Conservation (phyloP, 805 yeast genomes). For the Cyberlindnera suaveolens region DNA sequence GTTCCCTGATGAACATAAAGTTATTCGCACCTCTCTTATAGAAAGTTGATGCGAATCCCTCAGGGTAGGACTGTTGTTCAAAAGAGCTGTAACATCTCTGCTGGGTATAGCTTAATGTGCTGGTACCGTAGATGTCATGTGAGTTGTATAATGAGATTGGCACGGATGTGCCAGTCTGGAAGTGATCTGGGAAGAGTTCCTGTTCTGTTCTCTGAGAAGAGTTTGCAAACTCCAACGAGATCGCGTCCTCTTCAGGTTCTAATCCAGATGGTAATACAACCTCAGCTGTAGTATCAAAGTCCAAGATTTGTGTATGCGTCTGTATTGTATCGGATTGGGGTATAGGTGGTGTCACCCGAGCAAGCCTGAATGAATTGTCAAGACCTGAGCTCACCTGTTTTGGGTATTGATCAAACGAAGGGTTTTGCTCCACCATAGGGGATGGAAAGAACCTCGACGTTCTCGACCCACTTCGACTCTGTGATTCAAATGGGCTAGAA, state of each 20-base stretch:
- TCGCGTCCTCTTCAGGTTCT: background rate
- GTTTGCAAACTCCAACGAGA: background rate
- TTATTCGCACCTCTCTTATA: conserved; percentile 41
- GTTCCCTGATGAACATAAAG: conserved; percentile 45
- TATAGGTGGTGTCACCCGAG: background rate
- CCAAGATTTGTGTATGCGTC: background rate
- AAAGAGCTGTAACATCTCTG: background rate
- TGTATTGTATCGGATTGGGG: conserved; percentile 1
- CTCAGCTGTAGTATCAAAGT: background rate
- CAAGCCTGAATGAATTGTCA: background rate
- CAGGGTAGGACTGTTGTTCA: conserved; percentile 31
- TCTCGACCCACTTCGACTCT: conserved; percentile 6
- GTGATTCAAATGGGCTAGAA: background rate
- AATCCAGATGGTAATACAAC: background rate
- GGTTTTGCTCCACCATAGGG: conserved; percentile 14
- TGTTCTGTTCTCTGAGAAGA: conserved; percentile 6
- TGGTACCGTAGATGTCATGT: background rate
- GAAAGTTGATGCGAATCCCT: conserved; percentile 45
- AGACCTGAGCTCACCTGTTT: conserved; percentile 5
- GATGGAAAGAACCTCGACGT: conserved; percentile 25
- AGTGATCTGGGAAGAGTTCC: conserved; percentile 9
- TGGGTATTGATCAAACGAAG: conserved; percentile 13
- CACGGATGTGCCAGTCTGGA: background rate
- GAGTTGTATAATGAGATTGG: conserved; percentile 7
- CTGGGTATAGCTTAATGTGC: background rate